These are phyloP conservation scores for Ceratocystis cubensis DNA, from an alignment of 2,329 filamentous ascomycete species.

Conservation along the genomic window DNA sequence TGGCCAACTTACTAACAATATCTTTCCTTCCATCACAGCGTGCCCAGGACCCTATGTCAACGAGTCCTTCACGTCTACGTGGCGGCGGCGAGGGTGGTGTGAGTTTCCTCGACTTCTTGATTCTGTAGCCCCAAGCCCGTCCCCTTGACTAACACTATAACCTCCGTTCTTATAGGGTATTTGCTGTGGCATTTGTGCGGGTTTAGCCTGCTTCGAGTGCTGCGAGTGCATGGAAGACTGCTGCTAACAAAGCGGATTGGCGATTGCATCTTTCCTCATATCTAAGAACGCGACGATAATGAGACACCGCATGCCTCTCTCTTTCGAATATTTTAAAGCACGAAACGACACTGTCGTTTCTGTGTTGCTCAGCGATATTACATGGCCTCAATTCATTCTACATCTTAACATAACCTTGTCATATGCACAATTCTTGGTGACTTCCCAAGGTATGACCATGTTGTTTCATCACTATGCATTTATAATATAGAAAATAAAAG, in stretches of 20 bases:
- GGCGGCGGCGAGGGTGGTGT: constrained; percentile 16
- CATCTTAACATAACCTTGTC: not conserved
- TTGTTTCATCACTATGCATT: not conserved
- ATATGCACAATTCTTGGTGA: not conserved
- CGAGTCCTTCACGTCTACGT: constrained; percentile 9
- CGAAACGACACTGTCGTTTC: too few species aligned
- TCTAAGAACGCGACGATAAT: too few species aligned
- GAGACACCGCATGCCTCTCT: too few species aligned
- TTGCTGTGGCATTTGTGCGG: constrained; percentile 33
- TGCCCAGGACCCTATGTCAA: constrained; percentile 10
- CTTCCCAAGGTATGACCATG: not conserved
- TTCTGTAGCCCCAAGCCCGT: not conserved
- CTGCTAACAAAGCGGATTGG: constrained; percentile 23
- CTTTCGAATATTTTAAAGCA: too few species aligned
- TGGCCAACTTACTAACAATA: not conserved
- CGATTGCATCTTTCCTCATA: not conserved
- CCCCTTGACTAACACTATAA: not conserved
- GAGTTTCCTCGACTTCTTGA: not conserved
- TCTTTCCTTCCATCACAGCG: not conserved
- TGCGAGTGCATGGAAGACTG: constrained; percentile 23
- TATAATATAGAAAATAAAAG: constrained; percentile 8
- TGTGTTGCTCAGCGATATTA: too few species aligned
- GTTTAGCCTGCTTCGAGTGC: constrained; percentile 32
- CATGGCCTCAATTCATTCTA: not conserved
- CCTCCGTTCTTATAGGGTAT: constrained; percentile 26